These are phyloP conservation scores for Eragrostis nindensis DNA, from an alignment of 176 grass and related monocot species.

Conservation along the genomic window DNA sequence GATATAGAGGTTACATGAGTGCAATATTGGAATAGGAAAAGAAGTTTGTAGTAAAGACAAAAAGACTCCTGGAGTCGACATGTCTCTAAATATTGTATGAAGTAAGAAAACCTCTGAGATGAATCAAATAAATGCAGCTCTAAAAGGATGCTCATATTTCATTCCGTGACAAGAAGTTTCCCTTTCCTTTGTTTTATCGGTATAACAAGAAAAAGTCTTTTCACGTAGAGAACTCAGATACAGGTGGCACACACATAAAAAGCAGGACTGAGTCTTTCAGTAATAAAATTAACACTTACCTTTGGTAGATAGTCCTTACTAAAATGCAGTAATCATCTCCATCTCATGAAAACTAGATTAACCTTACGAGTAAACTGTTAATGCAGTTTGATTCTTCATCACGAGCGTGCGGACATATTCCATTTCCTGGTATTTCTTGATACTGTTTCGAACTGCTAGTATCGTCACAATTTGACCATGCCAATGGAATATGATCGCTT, in stretches of 20 bases:
- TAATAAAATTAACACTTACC: neutral
- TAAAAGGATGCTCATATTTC: neutral
- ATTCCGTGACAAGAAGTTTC: neutral
- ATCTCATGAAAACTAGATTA: too few relatives aligned
- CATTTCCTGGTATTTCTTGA: neutral
- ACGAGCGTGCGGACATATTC: neutral
- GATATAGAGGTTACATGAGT: too few relatives aligned
- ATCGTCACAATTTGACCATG: neutral
- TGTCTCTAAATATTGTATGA: constrained; percentile 9
- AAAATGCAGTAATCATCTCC: neutral
- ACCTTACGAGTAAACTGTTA: too few relatives aligned
- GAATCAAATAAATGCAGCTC: neutral
- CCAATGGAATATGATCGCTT: neutral
- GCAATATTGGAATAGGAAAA: too few relatives aligned
- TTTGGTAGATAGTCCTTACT: neutral
- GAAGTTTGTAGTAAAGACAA: too few relatives aligned
- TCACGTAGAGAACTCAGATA: too few relatives aligned
- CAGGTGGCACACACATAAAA: too few relatives aligned
- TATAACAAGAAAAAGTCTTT: neutral
- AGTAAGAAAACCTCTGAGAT: neutral
- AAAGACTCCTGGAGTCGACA: too few relatives aligned
- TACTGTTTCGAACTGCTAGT: neutral
- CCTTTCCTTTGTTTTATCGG: constrained; percentile 4
- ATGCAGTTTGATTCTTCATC: constrained; percentile 20
- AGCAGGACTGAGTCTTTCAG: neutral